A percentile compares a stretch with the other conserved stretches of the same genome.
Evolutionary conservation across 78 protist species (phyloP).

Genomic region (Anaeramoeba ignava): DNA sequence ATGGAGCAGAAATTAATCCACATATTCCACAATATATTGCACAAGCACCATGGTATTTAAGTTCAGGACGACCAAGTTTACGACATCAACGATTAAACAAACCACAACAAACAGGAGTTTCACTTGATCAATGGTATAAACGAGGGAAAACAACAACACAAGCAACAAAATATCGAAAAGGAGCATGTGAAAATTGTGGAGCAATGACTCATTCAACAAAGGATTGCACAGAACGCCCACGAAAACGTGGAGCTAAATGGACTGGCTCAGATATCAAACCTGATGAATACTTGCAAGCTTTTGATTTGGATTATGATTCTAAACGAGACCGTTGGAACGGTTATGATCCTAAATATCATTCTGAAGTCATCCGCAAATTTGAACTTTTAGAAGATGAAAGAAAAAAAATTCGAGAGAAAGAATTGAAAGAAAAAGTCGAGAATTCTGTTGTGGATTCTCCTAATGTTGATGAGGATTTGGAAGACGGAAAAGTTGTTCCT

Average conservation of each 20-base stretch:
- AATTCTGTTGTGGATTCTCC: not conserved
- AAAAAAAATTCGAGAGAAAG: not conserved
- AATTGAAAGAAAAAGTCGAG: constrained; percentile 21
- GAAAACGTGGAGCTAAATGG: constrained; percentile 66
- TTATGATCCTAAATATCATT: constrained; percentile 37
- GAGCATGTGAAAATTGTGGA: constrained; percentile 97
- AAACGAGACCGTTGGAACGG: constrained; percentile 84
- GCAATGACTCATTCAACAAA: constrained; percentile 77
- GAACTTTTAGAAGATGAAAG: constrained; percentile 19
- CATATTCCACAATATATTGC: constrained; percentile 65
- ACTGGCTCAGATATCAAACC: constrained; percentile 42
- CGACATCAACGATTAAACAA: constrained; percentile 54
- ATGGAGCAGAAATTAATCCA: constrained; percentile 34
- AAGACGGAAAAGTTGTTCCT: not conserved
- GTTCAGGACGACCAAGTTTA: constrained; percentile 30
- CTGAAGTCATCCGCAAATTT: not conserved
- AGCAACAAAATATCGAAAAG: constrained; percentile 68
- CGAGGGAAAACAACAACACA: constrained; percentile 38
- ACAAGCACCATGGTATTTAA: constrained; percentile 74
- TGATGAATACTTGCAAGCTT: constrained; percentile 55
- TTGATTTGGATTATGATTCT: constrained; percentile 45
- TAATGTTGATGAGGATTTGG: not conserved
- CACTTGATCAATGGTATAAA: constrained; percentile 9
- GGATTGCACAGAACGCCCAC: constrained; percentile 79
- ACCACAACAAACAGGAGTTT: not conserved